Conservation (phyloP, 2,329 filamentous ascomycete genomes). For the Didymella pomorum region DNA sequence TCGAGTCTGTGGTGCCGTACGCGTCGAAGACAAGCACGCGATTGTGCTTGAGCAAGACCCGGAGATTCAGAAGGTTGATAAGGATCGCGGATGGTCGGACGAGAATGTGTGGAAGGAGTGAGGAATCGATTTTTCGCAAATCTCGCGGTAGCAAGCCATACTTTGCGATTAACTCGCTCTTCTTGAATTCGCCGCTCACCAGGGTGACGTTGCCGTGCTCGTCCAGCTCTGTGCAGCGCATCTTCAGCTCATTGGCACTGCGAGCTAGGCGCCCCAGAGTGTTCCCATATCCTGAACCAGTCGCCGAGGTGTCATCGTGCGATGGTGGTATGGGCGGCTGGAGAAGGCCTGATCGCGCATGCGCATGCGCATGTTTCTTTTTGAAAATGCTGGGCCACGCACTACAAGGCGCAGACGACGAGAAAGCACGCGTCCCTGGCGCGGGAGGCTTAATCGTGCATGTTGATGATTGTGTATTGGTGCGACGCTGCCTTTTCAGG, state of each 20-base stretch:
- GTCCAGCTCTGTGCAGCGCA: conserved; percentile 95
- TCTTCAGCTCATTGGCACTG: conserved; percentile 80
- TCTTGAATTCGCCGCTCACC: conserved; percentile 95
- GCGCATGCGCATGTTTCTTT: conserved; percentile 36
- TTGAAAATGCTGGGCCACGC: conserved; percentile 40
- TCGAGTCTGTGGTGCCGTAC: conserved; percentile 92
- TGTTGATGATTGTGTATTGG: conserved; percentile 11
- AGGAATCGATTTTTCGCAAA: conserved; percentile 96
- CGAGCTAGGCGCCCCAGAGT: conserved; percentile 76
- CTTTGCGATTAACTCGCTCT: conserved; percentile 95
- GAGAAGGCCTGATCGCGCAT: conserved; percentile 56
- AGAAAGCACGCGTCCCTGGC: conserved; percentile 26
- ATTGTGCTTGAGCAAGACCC: conserved; percentile 93
- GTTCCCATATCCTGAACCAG: conserved; percentile 51
- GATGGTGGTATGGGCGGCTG: conserved; percentile 64
- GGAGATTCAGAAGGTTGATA: conserved; percentile 94
- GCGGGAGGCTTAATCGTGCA: neutral
- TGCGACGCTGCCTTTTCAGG: conserved; percentile 29
- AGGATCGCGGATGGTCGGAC: conserved; percentile 92
- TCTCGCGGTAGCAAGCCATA: conserved; percentile 91
- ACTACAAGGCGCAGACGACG: conserved; percentile 25
- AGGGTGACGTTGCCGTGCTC: conserved; percentile 90
- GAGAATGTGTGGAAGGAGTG: conserved; percentile 92
- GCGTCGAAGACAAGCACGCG: conserved; percentile 95
- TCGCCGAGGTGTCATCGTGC: conserved; percentile 61